Conservation (phyloP, 805 yeast genomes). For the Wickerhamiella kurtzmanii region DNA sequence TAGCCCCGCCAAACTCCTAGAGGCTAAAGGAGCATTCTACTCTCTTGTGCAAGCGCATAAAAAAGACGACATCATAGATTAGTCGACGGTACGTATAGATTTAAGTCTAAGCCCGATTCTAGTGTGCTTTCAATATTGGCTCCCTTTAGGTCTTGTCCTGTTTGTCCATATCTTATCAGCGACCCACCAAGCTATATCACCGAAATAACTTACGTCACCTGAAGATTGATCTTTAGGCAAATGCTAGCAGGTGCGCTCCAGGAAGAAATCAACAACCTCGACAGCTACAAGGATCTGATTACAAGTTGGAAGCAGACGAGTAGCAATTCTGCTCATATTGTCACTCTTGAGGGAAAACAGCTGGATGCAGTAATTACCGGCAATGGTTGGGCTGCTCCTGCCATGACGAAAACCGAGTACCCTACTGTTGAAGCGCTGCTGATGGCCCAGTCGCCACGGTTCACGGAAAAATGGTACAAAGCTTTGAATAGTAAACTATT, state of each 20-base stretch:
- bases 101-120: not conserved
- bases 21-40: slow-evolving; percentile 16
- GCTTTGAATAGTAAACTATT: slow-evolving; percentile 6
- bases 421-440: slow-evolving; percentile 25
- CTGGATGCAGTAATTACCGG: slow-evolving; percentile 6
- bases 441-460: slow-evolving; percentile 20
- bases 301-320: slow-evolving; percentile 3
- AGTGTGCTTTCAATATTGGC: not conserved
- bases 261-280: slow-evolving; percentile 10
- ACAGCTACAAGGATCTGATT: slow-evolving; percentile 3
- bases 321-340: slow-evolving; percentile 2
- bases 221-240: not conserved
- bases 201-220: not conserved
- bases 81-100: not conserved
- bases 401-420: slow-evolving; percentile 8
- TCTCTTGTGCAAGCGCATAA: slow-evolving; percentile 11
- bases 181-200: not conserved
- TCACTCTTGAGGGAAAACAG: slow-evolving; percentile 13
- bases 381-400: slow-evolving; percentile 14
- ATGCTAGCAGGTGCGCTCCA: slow-evolving; percentile 9
- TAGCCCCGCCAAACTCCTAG: slow-evolving; percentile 30
- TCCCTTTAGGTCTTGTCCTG: not conserved
- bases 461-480: slow-evolving; percentile 15
- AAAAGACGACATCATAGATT: slow-evolving; percentile 3
- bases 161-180: not conserved